Evolutionary conservation across 257 asterid species (phyloP).

Genomic region (Leptodermis oblonga): DNA sequence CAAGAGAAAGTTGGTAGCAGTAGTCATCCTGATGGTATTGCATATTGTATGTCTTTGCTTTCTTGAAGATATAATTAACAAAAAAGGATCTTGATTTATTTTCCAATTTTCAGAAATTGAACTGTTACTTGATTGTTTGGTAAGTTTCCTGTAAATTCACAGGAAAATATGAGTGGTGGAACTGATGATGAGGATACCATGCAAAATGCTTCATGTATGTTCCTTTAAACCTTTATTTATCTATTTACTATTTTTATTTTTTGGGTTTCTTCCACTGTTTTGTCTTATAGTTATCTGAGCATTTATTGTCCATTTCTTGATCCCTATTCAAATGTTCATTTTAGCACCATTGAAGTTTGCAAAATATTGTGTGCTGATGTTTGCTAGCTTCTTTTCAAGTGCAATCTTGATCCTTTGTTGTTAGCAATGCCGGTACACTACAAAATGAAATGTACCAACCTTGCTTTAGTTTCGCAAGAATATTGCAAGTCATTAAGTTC

Average conservation of each 20-base stretch:
- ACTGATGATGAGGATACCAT: constrained; percentile 58
- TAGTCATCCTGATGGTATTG: constrained; percentile 8
- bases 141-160: constrained; percentile 14
- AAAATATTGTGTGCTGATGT: too few relatives aligned
- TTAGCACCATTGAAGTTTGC: too few relatives aligned
- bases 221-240: constrained; percentile 16
- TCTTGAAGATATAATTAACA: not conserved
- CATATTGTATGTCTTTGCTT: not conserved
- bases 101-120: not conserved
- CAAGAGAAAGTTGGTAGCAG: constrained; percentile 72
- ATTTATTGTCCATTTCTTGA: too few relatives aligned
- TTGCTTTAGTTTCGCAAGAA: too few relatives aligned
- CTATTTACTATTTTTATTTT: too few relatives aligned
- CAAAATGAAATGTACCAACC: too few relatives aligned
- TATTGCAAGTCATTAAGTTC: too few relatives aligned
- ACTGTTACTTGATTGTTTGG: not conserved
- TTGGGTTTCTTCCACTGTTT: too few relatives aligned
- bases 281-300: not conserved
- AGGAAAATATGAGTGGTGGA: constrained; percentile 79
- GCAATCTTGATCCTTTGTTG: too few relatives aligned
- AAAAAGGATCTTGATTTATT: not conserved
- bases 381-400: too few relatives aligned
- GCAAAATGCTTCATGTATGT: constrained; percentile 43
- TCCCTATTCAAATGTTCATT: too few relatives aligned
- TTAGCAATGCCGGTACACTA: too few relatives aligned